These are phyloP conservation scores for Rutidosis leptorrhynchoides DNA, from an alignment of 129 eudicot genomes.

Conservation along the genomic window DNA sequence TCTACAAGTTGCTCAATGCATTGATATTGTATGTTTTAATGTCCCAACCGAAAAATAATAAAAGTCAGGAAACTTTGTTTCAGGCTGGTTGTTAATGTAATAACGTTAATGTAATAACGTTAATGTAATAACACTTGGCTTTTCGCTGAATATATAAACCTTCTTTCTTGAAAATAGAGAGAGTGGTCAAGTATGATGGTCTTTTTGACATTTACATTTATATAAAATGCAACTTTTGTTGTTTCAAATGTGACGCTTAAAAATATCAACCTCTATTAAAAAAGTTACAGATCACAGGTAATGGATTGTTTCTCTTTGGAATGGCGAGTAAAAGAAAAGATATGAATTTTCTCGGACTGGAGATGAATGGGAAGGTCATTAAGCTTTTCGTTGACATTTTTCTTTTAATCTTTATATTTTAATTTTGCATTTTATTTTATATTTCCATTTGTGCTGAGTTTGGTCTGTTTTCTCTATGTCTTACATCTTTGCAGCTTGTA, in stretches of 20 bases:
- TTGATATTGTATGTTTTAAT: slow-evolving; percentile 1
- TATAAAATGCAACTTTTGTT: background rate
- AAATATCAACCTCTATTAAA: background rate
- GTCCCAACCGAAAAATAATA: slow-evolving; percentile 1
- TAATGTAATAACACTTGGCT: slow-evolving; percentile 2
- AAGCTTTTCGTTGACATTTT: background rate
- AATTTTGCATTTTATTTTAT: background rate
- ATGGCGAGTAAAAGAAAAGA: slow-evolving; percentile 63
- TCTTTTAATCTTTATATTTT: background rate
- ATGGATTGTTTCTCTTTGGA: slow-evolving; percentile 72
- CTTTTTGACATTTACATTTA: background rate
- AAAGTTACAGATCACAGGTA: slow-evolving; percentile 49
- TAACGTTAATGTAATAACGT: background rate
- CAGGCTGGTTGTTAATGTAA: background rate
- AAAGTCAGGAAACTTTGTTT: background rate
- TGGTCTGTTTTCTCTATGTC: slow-evolving; percentile 7
- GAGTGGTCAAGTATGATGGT: background rate
- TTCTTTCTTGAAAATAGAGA: slow-evolving; percentile 4
- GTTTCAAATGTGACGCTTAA: background rate
- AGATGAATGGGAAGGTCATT: slow-evolving; percentile 69
- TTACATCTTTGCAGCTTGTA: slow-evolving; percentile 60
- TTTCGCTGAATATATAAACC: slow-evolving; percentile 3
- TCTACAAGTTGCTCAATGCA: background rate
- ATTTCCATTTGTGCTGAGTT: slow-evolving; percentile 23
- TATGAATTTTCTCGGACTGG: slow-evolving; percentile 79